Base-by-base conservation (phyloP, 768 basidiomycete genomes). In the Tylopilus felleus region DNA sequence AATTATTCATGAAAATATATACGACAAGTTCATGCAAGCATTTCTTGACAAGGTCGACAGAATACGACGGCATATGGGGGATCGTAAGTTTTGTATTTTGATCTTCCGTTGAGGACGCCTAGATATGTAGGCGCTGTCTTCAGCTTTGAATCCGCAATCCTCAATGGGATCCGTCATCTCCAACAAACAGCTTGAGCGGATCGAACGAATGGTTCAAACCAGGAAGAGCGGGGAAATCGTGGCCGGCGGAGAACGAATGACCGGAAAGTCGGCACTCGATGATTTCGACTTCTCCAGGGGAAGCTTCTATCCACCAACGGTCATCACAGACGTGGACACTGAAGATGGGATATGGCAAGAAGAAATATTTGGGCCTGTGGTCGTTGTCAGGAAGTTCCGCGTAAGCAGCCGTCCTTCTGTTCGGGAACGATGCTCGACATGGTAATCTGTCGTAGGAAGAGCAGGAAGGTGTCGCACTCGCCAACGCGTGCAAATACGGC, bases 331-430 rank as follows among this genome's bases (percentile, higher is more conserved):
- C 49, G 77, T 90, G 14, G 71, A 73, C 27, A 69, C 74, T 0
- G 72, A 79, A 31, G 85, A 87, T 58, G 80, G 80, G 44, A 68
- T 92, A 23, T 93, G 90, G 90, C 72, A 80, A 61, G 90, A 93
- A 69, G 91, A 93, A 66, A 75, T 92, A 13, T 93, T 93, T 61
- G 91, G 91, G 2, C 91, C 91, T 1, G 88, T 92, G n/a, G 82
- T 92, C 1, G 80, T 88, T 4, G 77, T 86, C 38, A 83, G 78
- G 49, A 74, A 68, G 47, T 84, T 84, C 60, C 58, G 64, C 41
- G 80, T 82, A 42, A 65, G 73, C 68, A 62, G 12, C 73, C 74
- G 51, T 29, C 4, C 19, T 40, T n/a, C 12, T 33, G 7, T 51
- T 45, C 17, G 2, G 19, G 12, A 22, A 46, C 40, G 19, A 46